A percentile compares a stretch with the other conserved stretches of the same genome.
These are phyloP conservation scores for Theileria annulata DNA, from an alignment of 169 alveolate genomes.

Conservation along the genomic window DNA sequence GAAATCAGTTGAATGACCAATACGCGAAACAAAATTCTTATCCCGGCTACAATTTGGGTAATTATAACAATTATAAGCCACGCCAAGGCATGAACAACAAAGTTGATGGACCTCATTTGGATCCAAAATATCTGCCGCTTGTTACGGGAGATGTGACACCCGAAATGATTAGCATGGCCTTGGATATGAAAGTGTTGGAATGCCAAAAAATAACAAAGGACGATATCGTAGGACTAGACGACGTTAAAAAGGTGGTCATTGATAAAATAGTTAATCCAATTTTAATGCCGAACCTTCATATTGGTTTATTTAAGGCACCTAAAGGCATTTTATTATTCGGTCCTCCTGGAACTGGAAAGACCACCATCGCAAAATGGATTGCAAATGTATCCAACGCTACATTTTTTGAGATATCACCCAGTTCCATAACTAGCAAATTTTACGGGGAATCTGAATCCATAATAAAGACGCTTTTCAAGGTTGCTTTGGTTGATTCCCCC, in stretches of 20 bases:
- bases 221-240: constrained; percentile 74
- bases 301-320: constrained; percentile 86
- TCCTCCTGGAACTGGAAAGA: constrained; percentile 89
- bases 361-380: constrained; percentile 88
- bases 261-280: constrained; percentile 84
- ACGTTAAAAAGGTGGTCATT: constrained; percentile 75
- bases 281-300: constrained; percentile 82
- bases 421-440: constrained; percentile 89
- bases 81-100: not conserved
- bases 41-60: not conserved
- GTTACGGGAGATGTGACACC: constrained; percentile 44
- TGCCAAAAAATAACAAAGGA: constrained; percentile 55
- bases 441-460: constrained; percentile 93
- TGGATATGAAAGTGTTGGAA: constrained; percentile 49
- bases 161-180: constrained; percentile 52
- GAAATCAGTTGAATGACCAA: not conserved
- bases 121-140: constrained; percentile 29
- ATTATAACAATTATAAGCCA: not conserved
- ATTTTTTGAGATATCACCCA: constrained; percentile 90
- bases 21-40: not conserved
- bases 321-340: constrained; percentile 85
- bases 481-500: constrained; percentile 88
- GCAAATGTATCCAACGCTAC: constrained; percentile 90
- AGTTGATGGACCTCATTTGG: constrained; percentile 6
- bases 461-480: constrained; percentile 86